Evolutionary conservation across 73 alveolate species (phyloP), one percentile per base, ranked within the genome.

Genomic region (Paramecium octaurelia): DNA sequence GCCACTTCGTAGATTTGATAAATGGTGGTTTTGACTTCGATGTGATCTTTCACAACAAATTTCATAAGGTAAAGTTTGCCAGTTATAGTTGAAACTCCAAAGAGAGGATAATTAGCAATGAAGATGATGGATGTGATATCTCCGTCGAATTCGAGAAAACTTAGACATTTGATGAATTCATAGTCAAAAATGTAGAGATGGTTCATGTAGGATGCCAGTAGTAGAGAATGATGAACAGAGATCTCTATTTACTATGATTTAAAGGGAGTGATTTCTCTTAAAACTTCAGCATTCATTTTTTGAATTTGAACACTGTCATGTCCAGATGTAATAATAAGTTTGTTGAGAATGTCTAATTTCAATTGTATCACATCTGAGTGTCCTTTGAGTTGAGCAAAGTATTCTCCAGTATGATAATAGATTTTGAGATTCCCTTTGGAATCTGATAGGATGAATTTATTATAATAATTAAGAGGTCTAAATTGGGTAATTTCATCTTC

Each of bases 401-500:
- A 70, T 31, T 89, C 94, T 43, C 94, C 94, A 44, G 69, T 71
- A 73, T 71, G 90, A 43, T 71, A 46, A 29, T 60, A 77, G 18
- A 38, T 69, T 38, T 71, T 70, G 5, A 89, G 31, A 46, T 44
- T 70, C 6, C 76, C 77, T 40, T 68, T 68, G 6, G 46, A 88
- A 38, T 88, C 86, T 31, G 88, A 57, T 43, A 89, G 24, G 0
- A 89, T 89, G 35, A 89, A 89, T 89, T 71, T 89, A 21, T 83
- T 89, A 70, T 54, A 77, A 29, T 89, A 50, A 31, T 89, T 83
- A 7, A 89, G 46, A 0, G 86, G 88, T 68, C 88, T 40, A 46
- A 71, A 89, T 42, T 77, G 40, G 2, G 94, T 89, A 21, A 89
- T 89, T 89, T 89, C 94, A 89, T 89, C 94, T 46, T 89, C 94